Conservation (phyloP, 1,139 yeast species). For the Yarrowia galli region DNA sequence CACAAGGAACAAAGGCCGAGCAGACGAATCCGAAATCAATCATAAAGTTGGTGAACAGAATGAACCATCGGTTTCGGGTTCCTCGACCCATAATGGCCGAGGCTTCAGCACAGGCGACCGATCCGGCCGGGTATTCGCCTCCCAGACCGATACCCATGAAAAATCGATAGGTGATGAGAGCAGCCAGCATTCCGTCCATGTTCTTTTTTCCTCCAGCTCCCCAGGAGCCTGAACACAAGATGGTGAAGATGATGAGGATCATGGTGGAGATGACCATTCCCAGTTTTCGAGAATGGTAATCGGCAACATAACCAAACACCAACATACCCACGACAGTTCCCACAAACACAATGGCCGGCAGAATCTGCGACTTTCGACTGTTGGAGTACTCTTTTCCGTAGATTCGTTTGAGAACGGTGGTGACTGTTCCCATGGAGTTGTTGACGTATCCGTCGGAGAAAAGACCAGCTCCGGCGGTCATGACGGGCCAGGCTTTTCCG, state of each 20-base stretch:
- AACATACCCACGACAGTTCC: slow-evolving; percentile 91
- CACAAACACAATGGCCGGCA: slow-evolving; percentile 84
- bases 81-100: slow-evolving; percentile 82
- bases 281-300: slow-evolving; percentile 74
- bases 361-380: slow-evolving; percentile 75
- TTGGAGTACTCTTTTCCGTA: slow-evolving; percentile 69
- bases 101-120: slow-evolving; percentile 94
- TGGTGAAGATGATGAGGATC: slow-evolving; percentile 74
- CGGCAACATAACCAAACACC: slow-evolving; percentile 78
- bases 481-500: slow-evolving; percentile 66
- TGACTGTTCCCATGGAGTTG: slow-evolving; percentile 78
- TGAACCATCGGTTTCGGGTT: slow-evolving; percentile 84
- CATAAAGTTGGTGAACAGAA: slow-evolving; percentile 87
- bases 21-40: slow-evolving; percentile 88
- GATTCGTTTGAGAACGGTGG: slow-evolving; percentile 67
- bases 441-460: slow-evolving; percentile 92
- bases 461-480: slow-evolving; percentile 89
- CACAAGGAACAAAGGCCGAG: slow-evolving; percentile 85
- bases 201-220: slow-evolving; percentile 64
- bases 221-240: slow-evolving; percentile 87
- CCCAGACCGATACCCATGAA: slow-evolving; percentile 80
- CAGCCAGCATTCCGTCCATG: slow-evolving; percentile 75
- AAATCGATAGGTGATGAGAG: slow-evolving; percentile 83
- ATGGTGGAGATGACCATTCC: slow-evolving; percentile 82
- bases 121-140: slow-evolving; percentile 92